Evolutionary conservation across 2,329 filamentous ascomycete species (phyloP).

Genomic region (Ilyonectria robusta): DNA sequence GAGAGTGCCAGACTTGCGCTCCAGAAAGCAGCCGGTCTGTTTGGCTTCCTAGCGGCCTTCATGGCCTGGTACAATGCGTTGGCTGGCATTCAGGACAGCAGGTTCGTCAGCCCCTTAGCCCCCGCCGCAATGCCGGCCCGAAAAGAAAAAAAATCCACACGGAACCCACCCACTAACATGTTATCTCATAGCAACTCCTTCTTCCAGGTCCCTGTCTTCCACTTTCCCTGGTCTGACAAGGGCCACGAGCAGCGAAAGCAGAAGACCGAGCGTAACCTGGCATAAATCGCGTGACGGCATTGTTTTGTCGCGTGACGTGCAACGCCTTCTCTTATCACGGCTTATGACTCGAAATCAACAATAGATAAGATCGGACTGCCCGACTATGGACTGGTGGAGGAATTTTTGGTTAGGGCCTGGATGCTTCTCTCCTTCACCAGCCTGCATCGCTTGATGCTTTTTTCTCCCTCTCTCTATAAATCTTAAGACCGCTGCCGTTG

Average conservation of each 20-base stretch:
- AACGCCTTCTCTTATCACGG: slow-evolving; percentile 34
- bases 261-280: slow-evolving; percentile 55
- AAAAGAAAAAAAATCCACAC: background rate
- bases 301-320: slow-evolving; percentile 35
- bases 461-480: slow-evolving; percentile 16
- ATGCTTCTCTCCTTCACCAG: slow-evolving; percentile 1
- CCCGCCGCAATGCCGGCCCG: slow-evolving; percentile 16
- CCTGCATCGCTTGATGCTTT: slow-evolving; percentile 1
- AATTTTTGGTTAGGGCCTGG: slow-evolving; percentile 1
- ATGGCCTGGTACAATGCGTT: slow-evolving; percentile 90
- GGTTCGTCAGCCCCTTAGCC: slow-evolving; percentile 59
- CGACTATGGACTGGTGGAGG: slow-evolving; percentile 15
- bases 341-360: slow-evolving; percentile 19
- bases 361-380: slow-evolving; percentile 20
- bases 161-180: slow-evolving; percentile 51
- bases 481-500: slow-evolving; percentile 15
- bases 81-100: slow-evolving; percentile 82
- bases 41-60: slow-evolving; percentile 86
- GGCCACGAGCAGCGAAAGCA: slow-evolving; percentile 70
- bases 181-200: slow-evolving; percentile 78
- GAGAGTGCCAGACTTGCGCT: slow-evolving; percentile 61
- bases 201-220: slow-evolving; percentile 91
- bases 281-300: slow-evolving; percentile 33
- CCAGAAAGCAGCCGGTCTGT: slow-evolving; percentile 81
- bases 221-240: slow-evolving; percentile 95